phyloP scores from a whole-genome alignment of 192 early-diverging fungal genomes.

The Coemansia sp. region DNA sequence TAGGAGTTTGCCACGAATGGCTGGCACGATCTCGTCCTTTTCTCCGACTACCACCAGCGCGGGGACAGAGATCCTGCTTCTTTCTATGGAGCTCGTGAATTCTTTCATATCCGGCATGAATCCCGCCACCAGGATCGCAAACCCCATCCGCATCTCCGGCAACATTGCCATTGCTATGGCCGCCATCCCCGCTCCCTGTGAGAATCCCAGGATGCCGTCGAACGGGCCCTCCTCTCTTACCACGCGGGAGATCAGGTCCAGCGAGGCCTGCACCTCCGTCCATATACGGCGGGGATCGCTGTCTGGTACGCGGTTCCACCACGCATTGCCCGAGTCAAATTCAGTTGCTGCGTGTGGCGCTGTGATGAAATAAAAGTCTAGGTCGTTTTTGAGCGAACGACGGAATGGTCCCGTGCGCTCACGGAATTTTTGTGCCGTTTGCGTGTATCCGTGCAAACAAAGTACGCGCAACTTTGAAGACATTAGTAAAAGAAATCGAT shows the following conservation, averaged over 20 bases:
- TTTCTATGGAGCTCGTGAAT: background rate
- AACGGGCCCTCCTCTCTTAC: slow-evolving; percentile 29
- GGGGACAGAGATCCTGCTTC: background rate
- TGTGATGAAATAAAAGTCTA: slow-evolving; percentile 22
- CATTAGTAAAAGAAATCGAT: background rate
- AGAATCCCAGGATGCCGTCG: slow-evolving; percentile 42
- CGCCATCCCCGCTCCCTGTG: slow-evolving; percentile 46
- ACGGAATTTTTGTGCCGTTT: slow-evolving; percentile 37
- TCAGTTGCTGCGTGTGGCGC: slow-evolving; percentile 31
- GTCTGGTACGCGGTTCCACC: slow-evolving; percentile 35
- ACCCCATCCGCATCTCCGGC: background rate
- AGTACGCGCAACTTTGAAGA: slow-evolving; percentile 25
- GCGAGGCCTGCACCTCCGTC: slow-evolving; percentile 14
- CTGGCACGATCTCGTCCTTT: slow-evolving; percentile 20
- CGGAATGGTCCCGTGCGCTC: slow-evolving; percentile 44
- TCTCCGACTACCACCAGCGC: slow-evolving; percentile 25
- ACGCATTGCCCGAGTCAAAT: slow-evolving; percentile 5
- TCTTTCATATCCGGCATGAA: slow-evolving; percentile 22
- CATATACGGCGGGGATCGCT: background rate
- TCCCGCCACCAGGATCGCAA: slow-evolving; percentile 28
- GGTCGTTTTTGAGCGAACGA: slow-evolving; percentile 10
- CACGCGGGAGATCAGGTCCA: background rate
- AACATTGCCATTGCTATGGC: slow-evolving; percentile 22
- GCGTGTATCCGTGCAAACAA: slow-evolving; percentile 52
- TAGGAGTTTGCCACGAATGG: slow-evolving; percentile 24